Base-by-base conservation (phyloP, 1,284 basidiomycete genomes). In the Melampsora americana region DNA sequence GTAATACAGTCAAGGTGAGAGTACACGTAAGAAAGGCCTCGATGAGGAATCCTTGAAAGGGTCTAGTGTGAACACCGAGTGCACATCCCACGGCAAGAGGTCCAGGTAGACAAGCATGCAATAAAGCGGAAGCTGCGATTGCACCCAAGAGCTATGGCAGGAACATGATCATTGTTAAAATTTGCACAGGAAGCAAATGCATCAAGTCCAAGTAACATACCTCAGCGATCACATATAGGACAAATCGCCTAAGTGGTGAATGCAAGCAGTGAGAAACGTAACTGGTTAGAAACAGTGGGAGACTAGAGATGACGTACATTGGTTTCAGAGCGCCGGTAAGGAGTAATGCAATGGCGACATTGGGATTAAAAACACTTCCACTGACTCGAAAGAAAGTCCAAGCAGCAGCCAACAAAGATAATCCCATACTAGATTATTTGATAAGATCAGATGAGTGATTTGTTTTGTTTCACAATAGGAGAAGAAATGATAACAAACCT, bases 61-160 rank as follows among this genome's bases (percentile, higher is more conserved):
- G 18, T 18, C 23, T 67, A 12, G 66, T 75, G 6, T 39, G 6
- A 16, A 64, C 39, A 66, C 66, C 60, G 16, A 74, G 20, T 77
- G 77, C 3, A 77, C 50, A 44, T 82, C 87, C 87, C 68, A 87
- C 86, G 14, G 85, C 84, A n/a, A 90, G 83, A 1, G 84, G 83
- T 30, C 87, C 87, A 11, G 89, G 88, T 0, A 88, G 88, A 53
- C 90, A 84, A 1, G 84, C 88, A n/a, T 85, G 82, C 1, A 91
- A 80, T 14, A 91, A 84, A 1, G 86, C 89, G 7, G 88, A 85
- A 0, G 88, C 88, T 1, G 85, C 84, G 46, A 79, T 79, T 18
- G 60, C 76, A 39, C 79, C 79, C 2, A 77, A 32, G n/a, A 68
- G 35, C 66, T 73, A 32, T 23, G n/a, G 30, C 20, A 77, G 46